These are phyloP conservation scores for Pichia sp. DNA, from an alignment of 1,139 yeast genomes.

Conservation along the genomic window DNA sequence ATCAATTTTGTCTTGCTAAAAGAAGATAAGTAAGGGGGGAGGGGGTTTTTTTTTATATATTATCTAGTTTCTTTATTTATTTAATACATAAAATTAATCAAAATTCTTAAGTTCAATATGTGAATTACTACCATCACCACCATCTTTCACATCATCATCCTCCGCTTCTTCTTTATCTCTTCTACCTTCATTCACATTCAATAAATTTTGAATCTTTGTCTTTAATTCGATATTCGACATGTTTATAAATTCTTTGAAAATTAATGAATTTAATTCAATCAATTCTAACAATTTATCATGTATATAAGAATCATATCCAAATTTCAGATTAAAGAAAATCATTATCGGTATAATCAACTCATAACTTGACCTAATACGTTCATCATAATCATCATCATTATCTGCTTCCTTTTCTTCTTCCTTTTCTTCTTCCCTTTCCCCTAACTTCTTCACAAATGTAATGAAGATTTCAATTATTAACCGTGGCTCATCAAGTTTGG, in stretches of 20 bases:
- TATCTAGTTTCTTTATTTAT: too few relatives aligned
- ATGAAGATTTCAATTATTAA: slow-evolving; percentile 51
- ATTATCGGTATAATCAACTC: slow-evolving; percentile 47
- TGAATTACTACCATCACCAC: not conserved
- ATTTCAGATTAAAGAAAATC: slow-evolving; percentile 33
- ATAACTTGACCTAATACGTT: slow-evolving; percentile 33
- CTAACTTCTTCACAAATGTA: slow-evolving; percentile 31
- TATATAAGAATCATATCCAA: slow-evolving; percentile 35
- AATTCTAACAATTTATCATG: slow-evolving; percentile 48
- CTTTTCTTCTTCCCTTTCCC: not conserved
- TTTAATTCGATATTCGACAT: slow-evolving; percentile 33
- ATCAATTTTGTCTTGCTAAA: slow-evolving; percentile 16
- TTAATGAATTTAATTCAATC: slow-evolving; percentile 41
- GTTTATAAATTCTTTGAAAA: slow-evolving; percentile 41
- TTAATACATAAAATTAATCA: too few relatives aligned
- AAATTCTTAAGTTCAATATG: slow-evolving; percentile 28
- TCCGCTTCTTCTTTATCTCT: slow-evolving; percentile 2
- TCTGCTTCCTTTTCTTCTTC: too few relatives aligned
- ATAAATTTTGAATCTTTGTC: slow-evolving; percentile 35
- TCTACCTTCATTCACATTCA: not conserved
- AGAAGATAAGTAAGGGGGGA: too few relatives aligned
- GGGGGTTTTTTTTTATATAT: not conserved
- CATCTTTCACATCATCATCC: not conserved
- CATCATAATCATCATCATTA: not conserved
- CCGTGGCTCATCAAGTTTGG: slow-evolving; percentile 32